phyloP scores from a whole-genome alignment of 768 basidiomycete genomes.

The Leccinum olivaceopallidum region DNA sequence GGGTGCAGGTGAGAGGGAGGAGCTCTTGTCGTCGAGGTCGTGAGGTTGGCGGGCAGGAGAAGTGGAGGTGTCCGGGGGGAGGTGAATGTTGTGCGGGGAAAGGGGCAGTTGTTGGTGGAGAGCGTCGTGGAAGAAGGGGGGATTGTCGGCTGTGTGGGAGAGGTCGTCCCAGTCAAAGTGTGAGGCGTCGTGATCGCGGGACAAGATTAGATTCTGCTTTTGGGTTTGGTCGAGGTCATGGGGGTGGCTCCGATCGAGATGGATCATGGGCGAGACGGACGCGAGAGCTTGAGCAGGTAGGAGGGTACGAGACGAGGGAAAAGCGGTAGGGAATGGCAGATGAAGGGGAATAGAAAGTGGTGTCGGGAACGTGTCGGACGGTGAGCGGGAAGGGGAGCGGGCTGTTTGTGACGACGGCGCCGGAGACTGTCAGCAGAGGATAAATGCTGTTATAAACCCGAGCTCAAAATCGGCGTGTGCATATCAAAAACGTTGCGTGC shows the following conservation, averaged over 20 bases:
- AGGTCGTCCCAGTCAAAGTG: conserved; percentile 39
- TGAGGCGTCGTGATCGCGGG: conserved; percentile 33
- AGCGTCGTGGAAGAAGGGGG: conserved; percentile 31
- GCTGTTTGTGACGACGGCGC: conserved; percentile 1
- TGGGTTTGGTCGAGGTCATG: conserved; percentile 39
- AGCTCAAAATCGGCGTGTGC: conserved; percentile 34
- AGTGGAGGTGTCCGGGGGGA: conserved; percentile 6
- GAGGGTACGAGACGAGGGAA: conserved; percentile 1
- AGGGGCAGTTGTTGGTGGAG: conserved; percentile 22
- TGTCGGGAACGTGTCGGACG: conserved; percentile 10
- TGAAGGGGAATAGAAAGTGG: neutral
- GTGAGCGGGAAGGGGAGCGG: neutral
- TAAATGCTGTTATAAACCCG: conserved; percentile 32
- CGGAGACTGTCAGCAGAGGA: conserved; percentile 14
- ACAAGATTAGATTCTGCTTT: conserved; percentile 45
- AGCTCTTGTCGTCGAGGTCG: conserved; percentile 45
- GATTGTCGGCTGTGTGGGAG: conserved; percentile 23
- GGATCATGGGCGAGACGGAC: conserved; percentile 41
- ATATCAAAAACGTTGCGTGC: conserved; percentile 34
- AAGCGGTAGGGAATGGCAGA: neutral
- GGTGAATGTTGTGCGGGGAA: conserved; percentile 20
- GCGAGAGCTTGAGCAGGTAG: neutral
- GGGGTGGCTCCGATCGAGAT: conserved; percentile 54
- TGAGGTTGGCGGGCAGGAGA: conserved; percentile 17
- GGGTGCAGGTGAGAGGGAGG: conserved; percentile 58